Evolutionary conservation across 2,329 filamentous ascomycete genomes (phyloP).

Genomic region (Orbilia blumenaviensis): DNA sequence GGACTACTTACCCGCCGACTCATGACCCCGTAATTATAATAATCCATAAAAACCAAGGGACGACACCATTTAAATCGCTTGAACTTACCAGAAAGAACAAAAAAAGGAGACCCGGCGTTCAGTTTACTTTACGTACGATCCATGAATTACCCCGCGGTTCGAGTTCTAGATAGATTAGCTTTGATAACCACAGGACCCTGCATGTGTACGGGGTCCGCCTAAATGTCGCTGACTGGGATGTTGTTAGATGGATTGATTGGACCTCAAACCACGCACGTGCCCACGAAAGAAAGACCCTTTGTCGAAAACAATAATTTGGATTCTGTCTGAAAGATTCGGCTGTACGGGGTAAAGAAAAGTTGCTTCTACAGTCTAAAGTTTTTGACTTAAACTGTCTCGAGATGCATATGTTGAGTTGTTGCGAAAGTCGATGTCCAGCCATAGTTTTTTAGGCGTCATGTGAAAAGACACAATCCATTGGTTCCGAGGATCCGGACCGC

Average conservation of each 20-base stretch:
- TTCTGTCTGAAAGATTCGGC: too few species aligned
- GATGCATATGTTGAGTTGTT: too few species aligned
- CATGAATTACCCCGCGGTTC: not conserved
- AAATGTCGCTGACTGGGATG: not conserved
- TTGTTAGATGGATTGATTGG: too few species aligned
- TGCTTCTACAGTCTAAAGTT: too few species aligned
- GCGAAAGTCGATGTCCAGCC: too few species aligned
- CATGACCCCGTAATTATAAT: not conserved
- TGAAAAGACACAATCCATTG: too few species aligned
- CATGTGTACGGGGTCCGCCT: not conserved
- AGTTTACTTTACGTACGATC: not conserved
- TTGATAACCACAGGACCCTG: constrained; percentile 11
- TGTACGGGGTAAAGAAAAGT: too few species aligned
- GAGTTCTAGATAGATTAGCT: constrained; percentile 10
- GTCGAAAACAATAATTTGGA: too few species aligned
- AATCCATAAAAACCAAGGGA: not conserved
- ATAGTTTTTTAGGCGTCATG: too few species aligned
- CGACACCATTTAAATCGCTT: not conserved
- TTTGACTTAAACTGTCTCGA: too few species aligned
- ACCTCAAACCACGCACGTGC: too few species aligned
- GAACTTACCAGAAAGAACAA: not conserved
- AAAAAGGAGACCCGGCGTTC: not conserved
- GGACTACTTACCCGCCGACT: not conserved
- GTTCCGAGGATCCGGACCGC: not conserved
- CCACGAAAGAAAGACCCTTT: too few species aligned